phyloP scores from a whole-genome alignment of 768 basidiomycete genomes.

The Boletus pseudo-olivaceus region DNA sequence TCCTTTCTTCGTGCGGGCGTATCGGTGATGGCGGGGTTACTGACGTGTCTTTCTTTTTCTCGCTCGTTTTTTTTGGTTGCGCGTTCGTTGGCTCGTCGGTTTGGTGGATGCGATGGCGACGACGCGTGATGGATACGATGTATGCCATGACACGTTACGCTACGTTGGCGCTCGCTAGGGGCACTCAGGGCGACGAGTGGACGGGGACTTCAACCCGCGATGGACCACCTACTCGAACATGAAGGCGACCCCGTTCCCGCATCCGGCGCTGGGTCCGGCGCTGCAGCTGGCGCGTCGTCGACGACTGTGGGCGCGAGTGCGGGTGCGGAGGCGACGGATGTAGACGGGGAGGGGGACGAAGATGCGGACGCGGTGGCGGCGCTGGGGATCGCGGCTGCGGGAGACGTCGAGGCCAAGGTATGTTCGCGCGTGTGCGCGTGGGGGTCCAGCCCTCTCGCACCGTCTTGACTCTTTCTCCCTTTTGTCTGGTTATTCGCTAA shows the following conservation, averaged over 20 bases:
- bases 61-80: not conserved
- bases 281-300: no score
- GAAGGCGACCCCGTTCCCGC: constrained; percentile 75
- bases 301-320: constrained; percentile 25
- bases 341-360: constrained; percentile 56
- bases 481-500: not conserved
- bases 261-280: constrained; percentile 37
- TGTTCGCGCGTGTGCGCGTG: constrained; percentile 1
- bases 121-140: no score
- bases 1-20: no score
- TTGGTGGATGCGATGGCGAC: not conserved
- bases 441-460: not conserved
- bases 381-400: constrained; percentile 35
- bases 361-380: constrained; percentile 64
- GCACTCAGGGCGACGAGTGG: constrained; percentile 81
- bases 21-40: not conserved
- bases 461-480: not conserved
- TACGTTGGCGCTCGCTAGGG: constrained; percentile 48
- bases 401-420: constrained; percentile 66
- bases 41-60: not conserved
- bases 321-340: not conserved
- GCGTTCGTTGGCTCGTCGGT: not conserved
- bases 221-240: constrained; percentile 86
- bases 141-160: not conserved
- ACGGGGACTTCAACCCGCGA: constrained; percentile 84